Percentiles rank a stretch among this genome's conserved stretches.
Conservation (phyloP, 202 grass and related monocot species). For the Zizania palustris region DNA sequence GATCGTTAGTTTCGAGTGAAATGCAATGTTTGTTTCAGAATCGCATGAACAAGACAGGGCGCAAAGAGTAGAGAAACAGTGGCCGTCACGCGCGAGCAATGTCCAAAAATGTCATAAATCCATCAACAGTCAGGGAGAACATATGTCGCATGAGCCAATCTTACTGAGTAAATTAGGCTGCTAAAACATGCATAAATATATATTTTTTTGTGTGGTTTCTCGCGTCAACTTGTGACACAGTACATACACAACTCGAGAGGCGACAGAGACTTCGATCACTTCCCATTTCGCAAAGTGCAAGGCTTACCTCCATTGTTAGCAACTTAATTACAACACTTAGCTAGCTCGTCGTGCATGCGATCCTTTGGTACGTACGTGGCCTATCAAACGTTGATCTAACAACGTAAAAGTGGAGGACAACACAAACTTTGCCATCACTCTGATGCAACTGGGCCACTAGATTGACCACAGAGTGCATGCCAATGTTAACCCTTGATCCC, state of each 20-base stretch:
- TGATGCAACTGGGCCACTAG: background rate
- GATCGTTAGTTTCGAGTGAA: background rate
- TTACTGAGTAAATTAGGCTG: background rate
- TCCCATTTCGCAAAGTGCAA: background rate
- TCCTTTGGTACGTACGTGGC: background rate
- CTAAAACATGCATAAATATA: background rate
- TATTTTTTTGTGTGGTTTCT: background rate
- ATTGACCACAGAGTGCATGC: background rate
- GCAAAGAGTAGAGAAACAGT: background rate
- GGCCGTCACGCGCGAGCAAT: background rate
- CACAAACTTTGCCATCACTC: conserved; percentile 1
- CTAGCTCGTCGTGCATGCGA: background rate
- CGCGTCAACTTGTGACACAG: background rate
- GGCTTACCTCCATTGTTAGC: background rate
- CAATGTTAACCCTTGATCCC: background rate
- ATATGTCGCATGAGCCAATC: background rate
- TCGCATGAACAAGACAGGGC: background rate
- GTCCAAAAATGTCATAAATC: conserved; percentile 1
- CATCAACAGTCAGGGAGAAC: background rate
- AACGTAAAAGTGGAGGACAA: background rate
- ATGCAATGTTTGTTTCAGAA: background rate
- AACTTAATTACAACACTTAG: background rate
- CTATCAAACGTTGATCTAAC: background rate
- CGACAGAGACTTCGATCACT: background rate
- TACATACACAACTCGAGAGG: background rate